Percentiles rank a stretch among this genome's conserved stretches.
Conservation (phyloP, 2,329 filamentous ascomycete species). For the Colletotrichum aenigma region DNA sequence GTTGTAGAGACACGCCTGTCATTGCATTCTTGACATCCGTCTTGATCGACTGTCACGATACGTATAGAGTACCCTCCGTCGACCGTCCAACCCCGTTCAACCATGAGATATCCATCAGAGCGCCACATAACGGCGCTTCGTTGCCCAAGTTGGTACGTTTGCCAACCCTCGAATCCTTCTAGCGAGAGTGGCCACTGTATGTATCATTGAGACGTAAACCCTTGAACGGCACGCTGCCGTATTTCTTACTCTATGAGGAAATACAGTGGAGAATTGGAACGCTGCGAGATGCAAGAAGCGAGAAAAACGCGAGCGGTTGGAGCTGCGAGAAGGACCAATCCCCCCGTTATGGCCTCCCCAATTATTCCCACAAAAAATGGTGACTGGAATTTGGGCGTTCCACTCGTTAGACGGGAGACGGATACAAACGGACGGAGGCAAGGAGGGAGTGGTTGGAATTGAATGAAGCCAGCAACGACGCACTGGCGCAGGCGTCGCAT, state of each 20-base stretch:
- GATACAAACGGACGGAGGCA: neutral
- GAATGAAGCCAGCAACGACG: neutral
- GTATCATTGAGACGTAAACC: neutral
- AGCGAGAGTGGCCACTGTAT: neutral
- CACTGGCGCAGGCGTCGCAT: neutral
- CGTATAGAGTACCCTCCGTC: neutral
- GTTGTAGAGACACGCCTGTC: neutral
- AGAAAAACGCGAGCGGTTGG: neutral
- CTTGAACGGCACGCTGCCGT: neutral
- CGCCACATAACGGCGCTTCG: neutral
- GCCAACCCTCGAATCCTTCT: neutral
- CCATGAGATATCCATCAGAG: neutral
- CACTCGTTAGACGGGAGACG: neutral
- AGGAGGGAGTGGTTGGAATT: neutral
- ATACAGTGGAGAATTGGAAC: neutral
- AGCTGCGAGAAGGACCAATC: neutral
- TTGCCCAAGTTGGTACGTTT: neutral
- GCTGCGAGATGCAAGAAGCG: neutral
- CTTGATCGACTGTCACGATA: neutral
- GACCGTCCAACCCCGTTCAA: neutral
- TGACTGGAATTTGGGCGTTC: neutral
- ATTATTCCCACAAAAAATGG: neutral
- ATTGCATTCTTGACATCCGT: neutral
- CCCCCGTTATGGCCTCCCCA: neutral
- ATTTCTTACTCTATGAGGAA: neutral